phyloP scores from a whole-genome alignment of 805 yeast genomes.

The Saturnispora diversa region DNA sequence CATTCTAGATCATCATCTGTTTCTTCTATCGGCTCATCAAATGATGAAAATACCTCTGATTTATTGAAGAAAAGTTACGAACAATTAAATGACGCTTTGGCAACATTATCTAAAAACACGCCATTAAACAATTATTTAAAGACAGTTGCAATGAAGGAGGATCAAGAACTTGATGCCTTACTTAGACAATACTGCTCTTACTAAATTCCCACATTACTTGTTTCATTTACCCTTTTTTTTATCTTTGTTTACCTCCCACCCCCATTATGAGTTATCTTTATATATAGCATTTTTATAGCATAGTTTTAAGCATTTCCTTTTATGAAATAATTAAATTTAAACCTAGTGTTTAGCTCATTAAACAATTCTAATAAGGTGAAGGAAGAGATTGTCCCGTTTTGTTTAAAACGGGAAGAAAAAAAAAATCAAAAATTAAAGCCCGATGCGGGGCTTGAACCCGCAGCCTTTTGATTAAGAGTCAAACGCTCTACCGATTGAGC shows the following conservation, averaged over 20 bases:
- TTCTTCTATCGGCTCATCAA: conserved; percentile 17
- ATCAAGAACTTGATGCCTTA: conserved; percentile 27
- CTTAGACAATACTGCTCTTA: conserved; percentile 29
- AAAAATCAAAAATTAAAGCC: conserved; percentile 9
- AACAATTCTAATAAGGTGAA: neutral
- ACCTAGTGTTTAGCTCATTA: too few species aligned
- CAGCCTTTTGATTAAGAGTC: conserved; percentile 19
- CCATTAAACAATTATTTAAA: conserved; percentile 25
- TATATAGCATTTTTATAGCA: neutral
- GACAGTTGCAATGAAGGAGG: conserved; percentile 29
- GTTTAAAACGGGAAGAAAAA: neutral
- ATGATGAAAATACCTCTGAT: conserved; percentile 2
- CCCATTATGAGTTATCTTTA: neutral
- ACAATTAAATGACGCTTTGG: conserved; percentile 7
- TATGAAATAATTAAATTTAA: too few species aligned
- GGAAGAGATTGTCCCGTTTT: too few species aligned
- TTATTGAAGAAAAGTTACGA: conserved; percentile 5
- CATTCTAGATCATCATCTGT: conserved; percentile 29
- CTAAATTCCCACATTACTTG: neutral
- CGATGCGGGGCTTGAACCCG: conserved; percentile 20
- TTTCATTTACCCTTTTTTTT: neutral
- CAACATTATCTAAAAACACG: conserved; percentile 17
- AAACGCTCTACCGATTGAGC: conserved; percentile 20
- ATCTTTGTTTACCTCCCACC: neutral
- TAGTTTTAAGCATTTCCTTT: too few species aligned